Evolutionary conservation across 2,329 filamentous ascomycete genomes (phyloP).

Genomic region (Neurospora sp.): DNA sequence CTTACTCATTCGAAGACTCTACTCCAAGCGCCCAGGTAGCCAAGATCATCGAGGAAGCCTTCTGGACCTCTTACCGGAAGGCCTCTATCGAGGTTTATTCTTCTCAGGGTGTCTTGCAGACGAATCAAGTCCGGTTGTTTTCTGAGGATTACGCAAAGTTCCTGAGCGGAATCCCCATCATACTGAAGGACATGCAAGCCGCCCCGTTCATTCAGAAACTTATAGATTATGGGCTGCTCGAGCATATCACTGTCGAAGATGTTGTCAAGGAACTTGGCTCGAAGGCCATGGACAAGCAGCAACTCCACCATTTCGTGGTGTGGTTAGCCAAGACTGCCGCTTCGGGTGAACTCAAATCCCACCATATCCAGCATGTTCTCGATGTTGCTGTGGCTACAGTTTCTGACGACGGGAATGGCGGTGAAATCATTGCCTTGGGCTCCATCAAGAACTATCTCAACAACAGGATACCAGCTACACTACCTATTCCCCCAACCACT

Average conservation of each 20-base stretch:
- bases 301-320: constrained; percentile 71
- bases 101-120: constrained; percentile 77
- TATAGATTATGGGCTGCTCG: constrained; percentile 76
- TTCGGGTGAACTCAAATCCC: constrained; percentile 60
- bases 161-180: constrained; percentile 76
- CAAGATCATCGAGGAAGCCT: constrained; percentile 83
- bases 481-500: constrained; percentile 72
- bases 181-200: constrained; percentile 66
- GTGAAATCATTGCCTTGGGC: constrained; percentile 66
- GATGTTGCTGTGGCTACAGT: constrained; percentile 70
- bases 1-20: constrained; percentile 81
- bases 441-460: constrained; percentile 67
- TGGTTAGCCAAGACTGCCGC: constrained; percentile 71
- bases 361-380: constrained; percentile 59
- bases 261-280: constrained; percentile 74
- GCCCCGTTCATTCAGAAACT: constrained; percentile 71
- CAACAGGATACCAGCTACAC: constrained; percentile 65
- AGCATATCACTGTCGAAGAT: constrained; percentile 76
- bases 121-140: constrained; percentile 68
- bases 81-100: constrained; percentile 82
- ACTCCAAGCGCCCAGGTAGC: constrained; percentile 80
- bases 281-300: constrained; percentile 67
- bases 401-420: constrained; percentile 46
- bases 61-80: constrained; percentile 84
- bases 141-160: constrained; percentile 59